These are phyloP conservation scores for Cantharellus anzutake DNA, from an alignment of 768 basidiomycete genomes.

Conservation along the genomic window DNA sequence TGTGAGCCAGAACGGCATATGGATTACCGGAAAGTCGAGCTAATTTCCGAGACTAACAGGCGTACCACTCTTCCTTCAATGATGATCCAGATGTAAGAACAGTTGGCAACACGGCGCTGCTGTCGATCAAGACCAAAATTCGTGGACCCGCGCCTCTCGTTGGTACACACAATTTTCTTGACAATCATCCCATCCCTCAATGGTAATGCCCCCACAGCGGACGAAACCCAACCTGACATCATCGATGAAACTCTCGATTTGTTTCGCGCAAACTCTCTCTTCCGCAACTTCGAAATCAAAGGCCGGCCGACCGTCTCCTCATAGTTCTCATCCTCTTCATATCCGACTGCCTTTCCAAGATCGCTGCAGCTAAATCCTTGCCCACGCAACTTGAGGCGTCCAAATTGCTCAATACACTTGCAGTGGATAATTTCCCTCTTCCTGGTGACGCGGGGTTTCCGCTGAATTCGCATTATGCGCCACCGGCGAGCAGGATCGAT, in stretches of 20 bases:
- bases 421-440: constrained; percentile 83
- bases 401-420: constrained; percentile 77
- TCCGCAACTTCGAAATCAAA: constrained; percentile 99
- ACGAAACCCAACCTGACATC: constrained; percentile 65
- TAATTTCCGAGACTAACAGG: constrained; percentile 27
- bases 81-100: constrained; percentile 62
- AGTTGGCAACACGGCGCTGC: constrained; percentile 75
- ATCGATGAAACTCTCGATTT: constrained; percentile 92
- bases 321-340: constrained; percentile 96
- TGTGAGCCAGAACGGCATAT: no score
- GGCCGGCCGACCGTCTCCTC: constrained; percentile 85
- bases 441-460: constrained; percentile 94
- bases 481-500: constrained; percentile 57
- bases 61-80: constrained; percentile 91
- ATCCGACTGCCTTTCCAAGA: constrained; percentile 88
- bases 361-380: constrained; percentile 49
- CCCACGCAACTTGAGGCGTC: constrained; percentile 68
- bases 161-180: constrained; percentile 8
- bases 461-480: constrained; percentile 78
- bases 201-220: constrained; percentile 29
- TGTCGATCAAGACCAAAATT: constrained; percentile 82
- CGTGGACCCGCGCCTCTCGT: constrained; percentile 76
- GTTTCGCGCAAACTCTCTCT: constrained; percentile 96
- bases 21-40: no score
- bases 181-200: constrained; percentile 21